Conservation (phyloP, 2,329 filamentous ascomycete species). For the Venturiaceae sp. region DNA sequence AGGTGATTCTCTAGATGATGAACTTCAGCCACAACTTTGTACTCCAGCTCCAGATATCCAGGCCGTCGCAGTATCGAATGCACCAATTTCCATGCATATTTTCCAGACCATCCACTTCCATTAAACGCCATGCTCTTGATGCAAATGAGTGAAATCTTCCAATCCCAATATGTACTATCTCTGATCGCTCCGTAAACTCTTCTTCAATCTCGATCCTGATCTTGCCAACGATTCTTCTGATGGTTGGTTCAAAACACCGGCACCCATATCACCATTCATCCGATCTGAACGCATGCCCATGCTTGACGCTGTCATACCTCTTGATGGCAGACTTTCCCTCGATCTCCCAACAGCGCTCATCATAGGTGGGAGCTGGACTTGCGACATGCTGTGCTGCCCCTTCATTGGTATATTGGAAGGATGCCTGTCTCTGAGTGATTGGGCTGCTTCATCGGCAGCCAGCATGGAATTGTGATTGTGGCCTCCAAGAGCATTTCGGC, state of each 20-base stretch:
- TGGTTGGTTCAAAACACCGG: not conserved
- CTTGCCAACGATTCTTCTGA: not conserved
- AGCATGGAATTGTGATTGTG: constrained; percentile 1
- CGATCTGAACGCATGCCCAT: not conserved
- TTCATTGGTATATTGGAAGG: not conserved
- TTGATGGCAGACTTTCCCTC: not conserved
- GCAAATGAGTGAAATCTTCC: not conserved
- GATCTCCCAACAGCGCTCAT: too few species aligned
- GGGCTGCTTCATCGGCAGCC: not conserved
- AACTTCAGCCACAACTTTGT: too few species aligned
- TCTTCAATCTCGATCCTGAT: not conserved
- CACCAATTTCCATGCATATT: too few species aligned
- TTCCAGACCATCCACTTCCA: too few species aligned
- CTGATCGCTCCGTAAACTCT: not conserved
- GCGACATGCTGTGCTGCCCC: not conserved
- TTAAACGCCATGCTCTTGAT: too few species aligned
- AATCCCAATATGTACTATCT: not conserved
- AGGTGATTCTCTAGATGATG: too few species aligned
- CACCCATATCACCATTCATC: not conserved
- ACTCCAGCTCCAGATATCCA: too few species aligned
- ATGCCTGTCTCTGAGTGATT: constrained; percentile 1
- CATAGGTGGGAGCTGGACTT: not conserved
- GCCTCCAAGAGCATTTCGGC: not conserved
- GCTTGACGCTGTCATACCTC: not conserved
- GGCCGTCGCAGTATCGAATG: too few species aligned